Evolutionary conservation across 2,329 filamentous ascomycete species (phyloP).

Genomic region (Knufia fluminis): DNA sequence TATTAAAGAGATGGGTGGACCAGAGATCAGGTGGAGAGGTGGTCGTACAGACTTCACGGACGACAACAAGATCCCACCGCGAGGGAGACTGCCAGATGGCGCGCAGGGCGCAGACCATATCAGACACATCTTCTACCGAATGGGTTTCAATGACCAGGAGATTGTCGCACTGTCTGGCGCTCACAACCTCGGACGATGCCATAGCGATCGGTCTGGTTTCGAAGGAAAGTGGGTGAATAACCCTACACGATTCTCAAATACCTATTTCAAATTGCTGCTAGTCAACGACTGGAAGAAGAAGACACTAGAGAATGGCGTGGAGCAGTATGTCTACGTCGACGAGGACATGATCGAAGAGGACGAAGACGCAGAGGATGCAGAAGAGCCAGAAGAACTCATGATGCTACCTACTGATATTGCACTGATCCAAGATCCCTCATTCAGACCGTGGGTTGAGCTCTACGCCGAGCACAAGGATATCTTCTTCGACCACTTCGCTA

Average conservation of each 20-base stretch:
- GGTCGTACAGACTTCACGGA: conserved; percentile 69
- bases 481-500: conserved; percentile 90
- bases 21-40: conserved; percentile 76
- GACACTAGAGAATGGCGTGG: conserved; percentile 80
- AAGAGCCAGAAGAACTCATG: conserved; percentile 70
- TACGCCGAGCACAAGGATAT: conserved; percentile 84
- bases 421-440: conserved; percentile 77
- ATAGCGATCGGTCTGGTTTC: conserved; percentile 79
- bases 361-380: background rate
- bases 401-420: conserved; percentile 93
- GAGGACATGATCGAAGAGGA: background rate
- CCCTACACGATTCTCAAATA: conserved; percentile 84
- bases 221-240: conserved; percentile 88
- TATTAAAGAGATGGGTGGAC: conserved; percentile 92
- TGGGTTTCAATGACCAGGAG: conserved; percentile 96
- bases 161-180: conserved; percentile 84
- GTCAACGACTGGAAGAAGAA: conserved; percentile 85
- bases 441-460: conserved; percentile 69
- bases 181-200: conserved; percentile 82
- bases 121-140: conserved; percentile 84
- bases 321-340: conserved; percentile 80
- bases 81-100: conserved; percentile 80
- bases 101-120: conserved; percentile 71
- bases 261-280: conserved; percentile 83
- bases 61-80: conserved; percentile 75